Conservation (phyloP, 192 early-diverging fungal species). For the Entomortierella beljakovae region DNA sequence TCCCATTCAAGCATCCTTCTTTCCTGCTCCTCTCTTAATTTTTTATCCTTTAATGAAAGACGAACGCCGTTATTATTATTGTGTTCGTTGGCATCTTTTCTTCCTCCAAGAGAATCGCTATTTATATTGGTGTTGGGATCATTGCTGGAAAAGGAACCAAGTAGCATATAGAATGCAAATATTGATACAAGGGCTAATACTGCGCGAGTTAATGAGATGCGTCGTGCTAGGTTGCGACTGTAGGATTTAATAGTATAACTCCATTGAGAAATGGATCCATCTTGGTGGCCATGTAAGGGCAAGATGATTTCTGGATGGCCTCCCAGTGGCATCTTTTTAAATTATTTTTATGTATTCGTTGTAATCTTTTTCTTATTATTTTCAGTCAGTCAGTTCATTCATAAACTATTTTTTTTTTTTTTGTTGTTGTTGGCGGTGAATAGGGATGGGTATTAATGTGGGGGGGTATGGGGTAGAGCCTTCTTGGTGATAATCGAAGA, state of each 20-base stretch:
- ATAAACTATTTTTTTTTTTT: too few species aligned
- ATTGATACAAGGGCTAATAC: conserved; percentile 26
- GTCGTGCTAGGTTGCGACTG: conserved; percentile 14
- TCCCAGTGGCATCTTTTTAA: conserved; percentile 20
- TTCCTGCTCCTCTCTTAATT: conserved; percentile 19
- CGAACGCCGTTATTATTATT: conserved; percentile 9
- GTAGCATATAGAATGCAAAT: conserved; percentile 20
- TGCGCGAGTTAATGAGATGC: conserved; percentile 19
- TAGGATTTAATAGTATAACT: not conserved
- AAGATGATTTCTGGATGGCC: conserved; percentile 37
- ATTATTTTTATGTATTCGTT: too few species aligned
- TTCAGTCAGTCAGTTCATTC: too few species aligned
- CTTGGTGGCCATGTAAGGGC: conserved; percentile 30
- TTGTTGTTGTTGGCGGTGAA: too few species aligned
- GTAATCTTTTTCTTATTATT: too few species aligned
- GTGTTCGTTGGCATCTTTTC: not conserved
- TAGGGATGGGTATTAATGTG: too few species aligned
- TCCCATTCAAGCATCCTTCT: conserved; percentile 50
- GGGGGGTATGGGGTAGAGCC: too few species aligned
- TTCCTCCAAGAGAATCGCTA: not conserved
- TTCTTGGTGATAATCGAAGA: too few species aligned
- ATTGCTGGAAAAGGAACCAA: not conserved
- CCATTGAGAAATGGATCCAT: conserved; percentile 9
- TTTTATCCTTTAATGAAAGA: conserved; percentile 19
- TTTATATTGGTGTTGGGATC: not conserved